Evolutionary conservation across 2,329 filamentous ascomycete genomes (phyloP).

Genomic region (Rutstroemia sp.): DNA sequence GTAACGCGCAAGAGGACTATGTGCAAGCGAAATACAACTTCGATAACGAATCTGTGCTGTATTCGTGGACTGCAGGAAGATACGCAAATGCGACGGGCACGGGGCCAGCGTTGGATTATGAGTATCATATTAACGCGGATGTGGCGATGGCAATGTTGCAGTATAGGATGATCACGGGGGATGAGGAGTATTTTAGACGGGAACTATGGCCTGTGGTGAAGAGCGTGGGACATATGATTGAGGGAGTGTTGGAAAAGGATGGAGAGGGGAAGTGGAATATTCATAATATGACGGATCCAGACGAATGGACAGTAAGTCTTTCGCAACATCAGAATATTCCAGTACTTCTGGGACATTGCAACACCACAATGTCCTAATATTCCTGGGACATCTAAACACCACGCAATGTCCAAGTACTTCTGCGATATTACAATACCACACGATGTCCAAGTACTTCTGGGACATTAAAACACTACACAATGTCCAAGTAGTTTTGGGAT

Average conservation of each 20-base stretch:
- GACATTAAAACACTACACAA: too few species aligned
- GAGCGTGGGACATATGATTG: slow-evolving; percentile 10
- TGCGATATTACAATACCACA: too few species aligned
- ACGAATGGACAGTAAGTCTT: slow-evolving; percentile 34
- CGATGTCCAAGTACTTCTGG: too few species aligned
- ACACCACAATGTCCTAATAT: too few species aligned
- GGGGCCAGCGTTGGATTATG: slow-evolving; percentile 14
- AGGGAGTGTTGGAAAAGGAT: slow-evolving; percentile 6
- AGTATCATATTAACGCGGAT: slow-evolving; percentile 19
- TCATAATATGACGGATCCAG: slow-evolving; percentile 62
- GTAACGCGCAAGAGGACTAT: slow-evolving; percentile 15
- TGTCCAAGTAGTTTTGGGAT: too few species aligned
- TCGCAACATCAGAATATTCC: too few species aligned
- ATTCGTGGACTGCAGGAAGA: slow-evolving; percentile 16
- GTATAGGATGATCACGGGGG: slow-evolving; percentile 4
- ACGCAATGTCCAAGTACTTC: too few species aligned
- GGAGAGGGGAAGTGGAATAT: slow-evolving; percentile 26
- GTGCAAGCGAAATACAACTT: slow-evolving; percentile 14
- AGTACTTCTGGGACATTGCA: too few species aligned
- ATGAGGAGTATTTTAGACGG: slow-evolving; percentile 11
- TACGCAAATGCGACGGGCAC: slow-evolving; percentile 19
- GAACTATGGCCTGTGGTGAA: slow-evolving; percentile 12
- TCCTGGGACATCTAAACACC: too few species aligned
- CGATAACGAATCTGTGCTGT: slow-evolving; percentile 9
- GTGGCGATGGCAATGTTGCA: slow-evolving; percentile 9